Base-by-base conservation (phyloP, 2,329 filamentous ascomycete species). In the Colletotrichum incanum region DNA sequence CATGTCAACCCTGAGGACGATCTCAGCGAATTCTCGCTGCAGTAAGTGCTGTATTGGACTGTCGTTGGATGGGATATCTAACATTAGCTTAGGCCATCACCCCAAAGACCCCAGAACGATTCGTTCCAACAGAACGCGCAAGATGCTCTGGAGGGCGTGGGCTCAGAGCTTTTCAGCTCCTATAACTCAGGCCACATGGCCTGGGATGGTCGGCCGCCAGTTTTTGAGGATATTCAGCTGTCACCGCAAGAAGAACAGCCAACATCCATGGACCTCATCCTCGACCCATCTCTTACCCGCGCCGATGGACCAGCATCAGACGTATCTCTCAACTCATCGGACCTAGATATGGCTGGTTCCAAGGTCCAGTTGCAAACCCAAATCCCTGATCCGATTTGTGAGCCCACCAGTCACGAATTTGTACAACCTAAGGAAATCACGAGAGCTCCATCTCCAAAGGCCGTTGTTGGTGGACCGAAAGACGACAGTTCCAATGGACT, bases 1-100 rank as follows among this genome's bases (percentile, higher is more conserved):
- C 37, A 78, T 1, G 78, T 86, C 12, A 68, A 72, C 4, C 72
- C 79, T 3, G 84, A 85, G 2, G 80, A 82, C 23, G 82, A 85
- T 41, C 73, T 88, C 5, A 78, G 79, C 26, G 50, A 75, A 16
- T 88, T 76, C 61, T 61, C 77, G 20, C 73, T 77, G 64, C 76
- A 74, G 82, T 83, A 73, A 71, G 76, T 73, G 43, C 2, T 26
- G 20, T 1, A 4, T 41, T 16, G 14, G n/a, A 18, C 37, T 26
- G 37, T 16, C n/a, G n/a, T 52, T 28, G 14, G 43, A 23, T 49
- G n/a, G n/a, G 16, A 5, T 18, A 14, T 16, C 20, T 66, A 50
- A 49, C 18, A 60, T 5, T 12, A 34, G 9, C 11, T 4, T 26
- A 72, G 67, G 31, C 11, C 41, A 43, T 34, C 52, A 4, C 23